Base-by-base conservation (phyloP, 2,329 filamentous ascomycete species). In the Celoporthe dispersa region DNA sequence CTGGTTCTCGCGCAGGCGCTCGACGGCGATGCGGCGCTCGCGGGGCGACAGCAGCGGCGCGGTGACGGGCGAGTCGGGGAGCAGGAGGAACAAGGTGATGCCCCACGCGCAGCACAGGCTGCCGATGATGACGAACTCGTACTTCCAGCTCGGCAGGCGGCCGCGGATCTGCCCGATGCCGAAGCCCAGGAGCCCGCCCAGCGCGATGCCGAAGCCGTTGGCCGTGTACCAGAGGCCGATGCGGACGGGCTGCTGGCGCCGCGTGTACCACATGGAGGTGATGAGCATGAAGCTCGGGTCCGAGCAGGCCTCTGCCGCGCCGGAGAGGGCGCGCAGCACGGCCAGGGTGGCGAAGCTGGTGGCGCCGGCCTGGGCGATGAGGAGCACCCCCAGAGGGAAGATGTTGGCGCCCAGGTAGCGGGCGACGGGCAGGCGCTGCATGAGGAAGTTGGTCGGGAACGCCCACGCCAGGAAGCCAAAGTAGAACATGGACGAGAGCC, bases 251-350 rank as follows among this genome's bases (percentile, higher is more conserved):
- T 72, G 71, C 48, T 72, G 62, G 16, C 67, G 51, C 25, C 70
- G 41, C 0, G 70, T 71, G 19, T 70, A 71, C 67, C 67, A 71
- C 70, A 71, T 68, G 2, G 69, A 60, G 3, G 70, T 71, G 41
- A 73, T 73, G 25, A 73, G 63, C 59, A 73, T 73, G n/a, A 73
- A 73, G 79, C 87, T 87, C 0, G 70, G 68, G 6, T 70, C 68
- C 4, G 67, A 60, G 11, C 64, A 68, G 31, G 66, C 68, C 63
- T 72, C 68, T 2, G 65, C 67, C 8, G 90, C 87, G 74, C 90
- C 90, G 1, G 90, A 86, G 1, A 92, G 76, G 0, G 87, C 85
- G 6, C 90, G 83, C 9, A 91, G 82, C 0, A 81, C 78, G 2
- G 89, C 79, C 25, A 91, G 79, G 0, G 83, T 81, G 0, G 82